These are phyloP conservation scores for Pleurotus platypus DNA, from an alignment of 768 basidiomycete species.

Conservation along the genomic window DNA sequence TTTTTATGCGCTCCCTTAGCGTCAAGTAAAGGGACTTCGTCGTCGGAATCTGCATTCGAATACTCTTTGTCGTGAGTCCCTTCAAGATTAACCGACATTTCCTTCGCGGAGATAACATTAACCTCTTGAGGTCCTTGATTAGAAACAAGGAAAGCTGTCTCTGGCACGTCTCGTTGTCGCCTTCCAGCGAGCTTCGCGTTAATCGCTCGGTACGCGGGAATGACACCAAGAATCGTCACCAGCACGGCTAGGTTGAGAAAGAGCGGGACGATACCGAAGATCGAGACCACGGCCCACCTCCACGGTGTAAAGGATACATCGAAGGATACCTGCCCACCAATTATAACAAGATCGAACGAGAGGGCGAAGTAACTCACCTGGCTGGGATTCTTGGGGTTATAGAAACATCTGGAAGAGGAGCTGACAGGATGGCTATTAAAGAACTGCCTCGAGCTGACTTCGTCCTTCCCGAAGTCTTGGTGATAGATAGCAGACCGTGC, in stretches of 20 bases:
- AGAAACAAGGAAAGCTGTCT: no score
- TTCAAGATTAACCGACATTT: no score
- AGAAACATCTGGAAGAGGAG: conserved; percentile 13
- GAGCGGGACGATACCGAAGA: conserved; percentile 16
- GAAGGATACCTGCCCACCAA: conserved; percentile 3
- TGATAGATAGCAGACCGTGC: conserved; percentile 7
- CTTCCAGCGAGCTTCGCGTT: neutral
- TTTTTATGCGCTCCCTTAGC: no score
- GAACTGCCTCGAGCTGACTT: conserved; percentile 6
- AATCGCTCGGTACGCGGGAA: neutral
- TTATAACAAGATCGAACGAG: neutral
- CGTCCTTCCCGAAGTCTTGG: conserved; percentile 14
- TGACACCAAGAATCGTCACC: neutral
- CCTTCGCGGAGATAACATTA: no score
- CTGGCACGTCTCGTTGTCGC: no score
- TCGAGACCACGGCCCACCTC: conserved; percentile 15
- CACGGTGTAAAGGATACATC: conserved; percentile 13
- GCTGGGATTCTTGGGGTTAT: conserved; percentile 11
- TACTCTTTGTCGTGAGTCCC: no score
- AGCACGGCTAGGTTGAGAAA: conserved; percentile 7
- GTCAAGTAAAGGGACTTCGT: no score
- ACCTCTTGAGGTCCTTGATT: no score
- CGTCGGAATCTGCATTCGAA: no score
- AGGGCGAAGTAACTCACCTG: conserved; percentile 2
- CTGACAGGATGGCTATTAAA: conserved; percentile 8